These are phyloP conservation scores for Anisodus tanguticus DNA, from an alignment of 257 asterid genomes.

Conservation along the genomic window DNA sequence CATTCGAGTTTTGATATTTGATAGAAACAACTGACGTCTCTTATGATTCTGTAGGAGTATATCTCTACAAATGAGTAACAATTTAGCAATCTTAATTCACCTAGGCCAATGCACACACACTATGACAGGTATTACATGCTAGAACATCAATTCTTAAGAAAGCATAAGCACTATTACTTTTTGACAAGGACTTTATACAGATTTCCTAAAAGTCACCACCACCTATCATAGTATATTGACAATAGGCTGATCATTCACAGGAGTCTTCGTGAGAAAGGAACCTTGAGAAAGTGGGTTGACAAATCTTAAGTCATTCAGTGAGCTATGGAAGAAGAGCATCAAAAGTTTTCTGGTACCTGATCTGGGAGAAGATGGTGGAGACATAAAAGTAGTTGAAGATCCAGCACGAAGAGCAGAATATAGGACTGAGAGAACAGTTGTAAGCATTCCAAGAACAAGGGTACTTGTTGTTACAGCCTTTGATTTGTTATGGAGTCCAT, in stretches of 20 bases:
- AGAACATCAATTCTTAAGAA: not conserved
- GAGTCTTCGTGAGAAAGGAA: not conserved
- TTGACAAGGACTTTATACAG: not conserved
- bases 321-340: not conserved
- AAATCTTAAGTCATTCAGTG: not conserved
- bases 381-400: slow-evolving; percentile 86
- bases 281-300: not conserved
- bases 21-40: not conserved
- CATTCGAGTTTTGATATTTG: not conserved
- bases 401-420: slow-evolving; percentile 98
- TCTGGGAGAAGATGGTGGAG: slow-evolving; percentile 94
- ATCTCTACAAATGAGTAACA: not conserved
- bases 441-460: slow-evolving; percentile 88
- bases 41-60: not conserved
- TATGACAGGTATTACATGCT: not conserved
- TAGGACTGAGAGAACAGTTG: slow-evolving; percentile 83
- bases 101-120: not conserved
- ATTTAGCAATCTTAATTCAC: not conserved
- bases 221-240: not conserved
- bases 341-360: slow-evolving; percentile 57
- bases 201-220: not conserved
- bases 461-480: slow-evolving; percentile 74
- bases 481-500: slow-evolving; percentile 82
- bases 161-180: not conserved
- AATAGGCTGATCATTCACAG: not conserved